Evolutionary conservation across 164 flowering plant species (phyloP).

Genomic region (Santalum album): DNA sequence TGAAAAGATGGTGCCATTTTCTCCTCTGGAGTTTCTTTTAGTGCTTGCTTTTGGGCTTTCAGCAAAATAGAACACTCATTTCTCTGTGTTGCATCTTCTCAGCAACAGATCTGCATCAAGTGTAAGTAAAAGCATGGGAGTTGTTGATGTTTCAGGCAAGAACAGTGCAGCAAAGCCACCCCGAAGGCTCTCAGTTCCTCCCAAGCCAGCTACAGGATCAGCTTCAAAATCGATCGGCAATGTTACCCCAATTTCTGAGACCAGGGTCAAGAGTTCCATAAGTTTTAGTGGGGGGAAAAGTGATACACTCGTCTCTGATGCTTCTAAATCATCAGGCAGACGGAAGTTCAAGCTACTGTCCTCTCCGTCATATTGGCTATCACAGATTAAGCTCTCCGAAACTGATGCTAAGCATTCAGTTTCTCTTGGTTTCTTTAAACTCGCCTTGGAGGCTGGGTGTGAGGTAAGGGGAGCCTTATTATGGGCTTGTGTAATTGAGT

Average conservation of each 20-base stretch:
- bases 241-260: constrained; percentile 67
- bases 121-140: constrained; percentile 69
- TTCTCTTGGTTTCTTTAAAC: constrained; percentile 90
- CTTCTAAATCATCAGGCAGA: constrained; percentile 32
- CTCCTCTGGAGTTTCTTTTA: no score
- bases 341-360: constrained; percentile 43
- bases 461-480: constrained; percentile 43
- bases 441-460: constrained; percentile 82
- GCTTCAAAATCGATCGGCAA: constrained; percentile 25
- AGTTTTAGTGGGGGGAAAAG: constrained; percentile 10
- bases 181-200: constrained; percentile 74
- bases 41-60: no score
- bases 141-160: constrained; percentile 68
- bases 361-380: constrained; percentile 76
- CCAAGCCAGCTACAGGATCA: constrained; percentile 44
- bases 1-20: no score
- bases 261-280: constrained; percentile 28
- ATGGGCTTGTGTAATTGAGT: no score
- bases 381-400: constrained; percentile 84
- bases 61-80: no score
- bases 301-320: constrained; percentile 28
- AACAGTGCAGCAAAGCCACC: constrained; percentile 74
- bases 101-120: constrained; percentile 27
- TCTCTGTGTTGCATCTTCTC: not conserved
- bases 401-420: constrained; percentile 68